Base-by-base conservation (phyloP, 805 yeast genomes). In the Metschnikowia cubensis region DNA sequence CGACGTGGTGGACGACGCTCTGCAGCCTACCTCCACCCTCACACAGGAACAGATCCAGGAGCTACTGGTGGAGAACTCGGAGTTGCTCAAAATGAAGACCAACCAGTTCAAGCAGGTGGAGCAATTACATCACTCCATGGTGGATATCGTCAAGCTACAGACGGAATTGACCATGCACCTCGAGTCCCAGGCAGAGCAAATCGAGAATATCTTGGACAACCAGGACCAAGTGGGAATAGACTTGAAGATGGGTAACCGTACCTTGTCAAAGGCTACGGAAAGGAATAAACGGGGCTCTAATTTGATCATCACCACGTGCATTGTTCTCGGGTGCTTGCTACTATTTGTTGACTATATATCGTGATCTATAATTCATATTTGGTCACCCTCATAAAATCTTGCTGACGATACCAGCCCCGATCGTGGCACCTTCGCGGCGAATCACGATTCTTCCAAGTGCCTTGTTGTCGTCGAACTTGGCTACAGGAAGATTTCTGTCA, bases 101-200 rank as follows among this genome's bases (percentile, higher is more conserved):
- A 78, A 77, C 45, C 86, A 85, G 53, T 59, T 85, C 25, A 71
- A 77, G 37, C 81, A 83, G 52, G 85, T 84, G 6, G 81, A 80
- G 52, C 71, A 76, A 52, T 72, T 86, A 34, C 85, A 84, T 58
- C 70, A 70, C 25, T 79, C 88, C 1, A 82, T 85, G 65, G 63
- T 82, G 40, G 96, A 89, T 60, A 84, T 91, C 39, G 78, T 90
- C 0, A 80, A 83, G 48, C 66, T 91, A 53, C 92, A 90, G 60
- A 74, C 83, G 21, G 94, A 88, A 60, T 72, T 90, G 48, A 77
- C 88, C 11, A 73, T 83, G 48, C 96, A 91, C 62, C 71, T 90
- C 43, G 80, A 81, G 21, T 65, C 80, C 1, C 97, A 90, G 66
- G 81, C 85, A 5, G 85, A 85, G 47, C 83, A 80, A 62, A 85